Percentiles rank a stretch among this genome's conserved stretches.
Conservation (phyloP, 352 stramenopile genomes). For the Globisporangium cederbergense region DNA sequence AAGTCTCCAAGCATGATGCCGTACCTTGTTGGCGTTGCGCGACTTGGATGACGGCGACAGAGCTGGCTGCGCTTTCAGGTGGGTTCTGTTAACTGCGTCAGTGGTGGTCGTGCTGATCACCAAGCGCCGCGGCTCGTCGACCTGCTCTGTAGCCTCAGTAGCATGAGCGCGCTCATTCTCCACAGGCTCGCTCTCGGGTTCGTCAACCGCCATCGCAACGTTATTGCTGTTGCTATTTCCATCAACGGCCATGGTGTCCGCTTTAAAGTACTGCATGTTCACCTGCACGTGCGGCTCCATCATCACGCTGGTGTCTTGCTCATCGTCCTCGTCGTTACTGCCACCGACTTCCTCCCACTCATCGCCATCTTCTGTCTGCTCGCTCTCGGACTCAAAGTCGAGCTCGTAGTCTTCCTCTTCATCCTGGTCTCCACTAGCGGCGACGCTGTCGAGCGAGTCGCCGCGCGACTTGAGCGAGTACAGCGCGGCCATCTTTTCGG, state of each 20-base stretch:
- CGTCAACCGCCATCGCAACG: neutral
- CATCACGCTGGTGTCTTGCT: neutral
- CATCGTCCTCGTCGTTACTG: neutral
- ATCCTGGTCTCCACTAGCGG: slow-evolving; percentile 14
- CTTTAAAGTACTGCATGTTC: slow-evolving; percentile 7
- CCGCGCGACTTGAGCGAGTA: slow-evolving; percentile 13
- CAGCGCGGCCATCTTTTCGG: slow-evolving; percentile 8
- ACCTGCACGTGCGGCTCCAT: slow-evolving; percentile 16
- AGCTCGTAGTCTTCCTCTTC: slow-evolving; percentile 21
- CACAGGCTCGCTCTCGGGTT: slow-evolving; percentile 8
- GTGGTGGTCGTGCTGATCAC: too few species aligned
- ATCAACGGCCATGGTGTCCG: neutral
- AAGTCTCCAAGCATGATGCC: slow-evolving; percentile 7
- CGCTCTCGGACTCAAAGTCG: slow-evolving; percentile 20
- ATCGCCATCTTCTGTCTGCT: neutral
- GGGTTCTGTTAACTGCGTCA: neutral
- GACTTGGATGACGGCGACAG: slow-evolving; percentile 22
- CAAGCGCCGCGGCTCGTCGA: too few species aligned
- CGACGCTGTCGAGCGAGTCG: slow-evolving; percentile 37
- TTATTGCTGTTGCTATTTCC: neutral
- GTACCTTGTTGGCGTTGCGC: slow-evolving; percentile 30
- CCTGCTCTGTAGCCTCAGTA: neutral
- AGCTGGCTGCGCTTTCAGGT: neutral
- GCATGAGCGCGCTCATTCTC: neutral
- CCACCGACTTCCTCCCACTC: slow-evolving; percentile 50